Base-by-base conservation (phyloP, 345 rosid genomes). In the Litchi chinensis region DNA sequence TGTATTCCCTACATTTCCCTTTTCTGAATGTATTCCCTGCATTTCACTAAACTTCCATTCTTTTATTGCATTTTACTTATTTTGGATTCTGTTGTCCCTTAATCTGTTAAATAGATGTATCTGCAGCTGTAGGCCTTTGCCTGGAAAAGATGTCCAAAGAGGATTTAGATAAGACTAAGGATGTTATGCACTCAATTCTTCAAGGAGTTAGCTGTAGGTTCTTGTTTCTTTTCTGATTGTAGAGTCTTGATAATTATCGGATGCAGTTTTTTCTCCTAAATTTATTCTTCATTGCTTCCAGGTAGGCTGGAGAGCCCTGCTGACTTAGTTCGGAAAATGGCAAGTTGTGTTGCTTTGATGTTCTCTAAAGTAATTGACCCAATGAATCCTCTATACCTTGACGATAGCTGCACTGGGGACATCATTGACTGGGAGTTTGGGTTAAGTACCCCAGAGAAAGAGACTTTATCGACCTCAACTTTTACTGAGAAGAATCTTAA, bases 331-430 rank as follows among this genome's bases (percentile, higher is more conserved):
- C 86, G 97, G 81, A 96, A 90, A 91, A 96, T 94, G 99, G 98
- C 93, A 44, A 88, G 95, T 87, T 79, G 86, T 85, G 84, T 96
- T 40, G 99, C 98, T 77, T 89, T 94, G 67, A 84, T 83, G 74
- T 92, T 96, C 85, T 96, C 99, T 59, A 91, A 89, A 89, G 89
- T 90, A 59, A 88, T 96, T 68, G 98, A 93, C 84, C 99, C 98
- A 40, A 92, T 86, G 78, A 94, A 91, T 83, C 97, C 93, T 81
- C 88, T 96, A 76, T 87, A 89, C 82, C 98, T 96, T 79, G 98
- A 96, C 85, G 98, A 90, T 81, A 88, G 87, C 85, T 89, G 85
- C 81, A 79, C 68, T 54, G 93, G 85, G 72, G 94, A 90, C 79
- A 82, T 82, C 62, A 80, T 96, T 82, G 97, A 94, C 85, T 96